Evolutionary conservation across 768 basidiomycete species (phyloP).

Genomic region (Mycena galopus): DNA sequence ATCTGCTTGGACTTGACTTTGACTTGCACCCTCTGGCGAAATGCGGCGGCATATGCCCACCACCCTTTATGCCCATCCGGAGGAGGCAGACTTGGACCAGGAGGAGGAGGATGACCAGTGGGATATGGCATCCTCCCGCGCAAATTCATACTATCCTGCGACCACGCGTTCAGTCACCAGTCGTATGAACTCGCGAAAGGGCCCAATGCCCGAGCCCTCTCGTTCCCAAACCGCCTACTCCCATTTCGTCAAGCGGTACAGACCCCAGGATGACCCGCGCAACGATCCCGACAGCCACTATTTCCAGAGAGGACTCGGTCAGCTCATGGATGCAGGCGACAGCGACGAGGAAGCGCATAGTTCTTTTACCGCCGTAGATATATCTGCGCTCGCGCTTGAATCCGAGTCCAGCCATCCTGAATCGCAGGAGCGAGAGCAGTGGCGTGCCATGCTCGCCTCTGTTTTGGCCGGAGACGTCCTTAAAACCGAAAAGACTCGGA

Average conservation of each 20-base stretch:
- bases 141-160: constrained; percentile 50
- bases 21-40: not conserved
- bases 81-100: constrained; percentile 65
- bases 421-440: constrained; percentile 84
- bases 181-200: constrained; percentile 44
- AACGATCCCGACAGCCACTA: constrained; percentile 89
- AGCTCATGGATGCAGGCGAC: constrained; percentile 76
- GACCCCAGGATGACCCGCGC: constrained; percentile 77
- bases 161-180: constrained; percentile 43
- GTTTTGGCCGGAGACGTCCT: constrained; percentile 95
- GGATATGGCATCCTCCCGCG: constrained; percentile 52
- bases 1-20: not conserved
- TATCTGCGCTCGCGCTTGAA: constrained; percentile 68
- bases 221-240: constrained; percentile 70
- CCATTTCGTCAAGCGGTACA: constrained; percentile 83
- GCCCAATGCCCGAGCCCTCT: constrained; percentile 42
- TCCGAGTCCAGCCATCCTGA: constrained; percentile 75
- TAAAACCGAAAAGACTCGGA: constrained; percentile 94
- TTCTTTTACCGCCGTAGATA: constrained; percentile 55
- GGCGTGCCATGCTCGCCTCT: constrained; percentile 96
- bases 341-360: constrained; percentile 82
- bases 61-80: constrained; percentile 75
- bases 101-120: constrained; percentile 64
- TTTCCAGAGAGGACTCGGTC: constrained; percentile 77
- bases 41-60: constrained; percentile 76